Percentiles rank a stretch among this genome's conserved stretches.
Evolutionary conservation across 2,329 filamentous ascomycete genomes (phyloP).

Genomic region (Penicillium sp.): DNA sequence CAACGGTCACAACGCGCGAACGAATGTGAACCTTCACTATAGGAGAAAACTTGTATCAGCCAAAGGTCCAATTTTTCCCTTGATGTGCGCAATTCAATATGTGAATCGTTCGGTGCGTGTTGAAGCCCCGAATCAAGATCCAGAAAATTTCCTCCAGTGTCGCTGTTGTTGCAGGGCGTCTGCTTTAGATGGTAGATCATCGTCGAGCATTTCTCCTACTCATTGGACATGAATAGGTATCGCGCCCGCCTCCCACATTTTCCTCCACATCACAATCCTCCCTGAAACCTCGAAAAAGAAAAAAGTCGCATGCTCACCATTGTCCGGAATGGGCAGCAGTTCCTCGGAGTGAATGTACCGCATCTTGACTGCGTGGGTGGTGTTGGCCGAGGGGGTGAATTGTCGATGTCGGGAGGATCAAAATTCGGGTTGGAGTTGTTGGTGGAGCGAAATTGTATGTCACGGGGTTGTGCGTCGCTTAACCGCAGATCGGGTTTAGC

Average conservation of each 20-base stretch:
- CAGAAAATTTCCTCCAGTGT: neutral
- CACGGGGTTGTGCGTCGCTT: conserved; percentile 49
- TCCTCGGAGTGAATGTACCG: conserved; percentile 99
- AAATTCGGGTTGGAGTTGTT: conserved; percentile 40
- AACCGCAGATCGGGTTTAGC: conserved; percentile 39
- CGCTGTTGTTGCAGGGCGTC: neutral
- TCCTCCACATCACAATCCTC: neutral
- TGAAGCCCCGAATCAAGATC: neutral
- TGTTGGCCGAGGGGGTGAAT: conserved; percentile 42
- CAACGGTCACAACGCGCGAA: conserved; percentile 93
- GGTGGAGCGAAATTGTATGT: conserved; percentile 42
- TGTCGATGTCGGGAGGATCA: conserved; percentile 44
- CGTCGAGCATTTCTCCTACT: neutral
- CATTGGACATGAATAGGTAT: neutral
- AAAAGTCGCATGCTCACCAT: conserved; percentile 69
- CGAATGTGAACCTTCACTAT: conserved; percentile 98
- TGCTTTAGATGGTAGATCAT: neutral
- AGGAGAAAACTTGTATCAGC: conserved; percentile 32
- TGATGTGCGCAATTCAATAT: conserved; percentile 3
- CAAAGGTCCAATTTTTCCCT: neutral
- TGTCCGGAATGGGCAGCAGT: conserved; percentile 91
- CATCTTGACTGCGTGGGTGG: conserved; percentile 71
- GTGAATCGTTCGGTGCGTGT: neutral
- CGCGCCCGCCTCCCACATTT: neutral
- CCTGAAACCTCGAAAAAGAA: conserved; percentile 22